These are phyloP conservation scores for Triangularia verruculosa DNA, from an alignment of 2,329 filamentous ascomycete species.

Conservation along the genomic window DNA sequence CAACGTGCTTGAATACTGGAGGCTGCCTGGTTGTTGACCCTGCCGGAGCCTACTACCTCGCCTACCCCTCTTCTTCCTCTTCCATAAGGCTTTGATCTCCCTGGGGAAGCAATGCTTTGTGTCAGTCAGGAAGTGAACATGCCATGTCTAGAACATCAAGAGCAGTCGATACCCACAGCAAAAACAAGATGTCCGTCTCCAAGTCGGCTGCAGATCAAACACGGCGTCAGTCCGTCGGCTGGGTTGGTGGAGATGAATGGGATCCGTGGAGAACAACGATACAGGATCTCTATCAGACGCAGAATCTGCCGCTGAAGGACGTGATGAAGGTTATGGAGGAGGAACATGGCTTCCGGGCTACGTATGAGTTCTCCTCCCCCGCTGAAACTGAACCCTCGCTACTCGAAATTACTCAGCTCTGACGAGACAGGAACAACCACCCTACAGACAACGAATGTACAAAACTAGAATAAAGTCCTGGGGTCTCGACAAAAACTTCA, in stretches of 20 bases:
- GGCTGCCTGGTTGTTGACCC: constrained; percentile 1
- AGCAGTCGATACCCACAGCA: background rate
- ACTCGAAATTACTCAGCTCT: background rate
- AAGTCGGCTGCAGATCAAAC: background rate
- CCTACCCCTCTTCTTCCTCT: constrained; percentile 6
- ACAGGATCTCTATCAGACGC: constrained; percentile 21
- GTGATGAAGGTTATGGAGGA: constrained; percentile 25
- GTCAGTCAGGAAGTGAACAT: background rate
- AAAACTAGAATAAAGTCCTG: constrained; percentile 24
- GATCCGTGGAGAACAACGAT: constrained; percentile 16
- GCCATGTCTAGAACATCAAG: background rate
- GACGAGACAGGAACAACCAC: background rate
- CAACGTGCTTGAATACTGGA: constrained; percentile 4
- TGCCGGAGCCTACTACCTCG: too few relatives aligned
- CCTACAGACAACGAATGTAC: constrained; percentile 22
- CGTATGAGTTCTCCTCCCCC: constrained; percentile 15
- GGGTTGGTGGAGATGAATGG: constrained; percentile 22
- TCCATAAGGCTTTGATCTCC: constrained; percentile 1
- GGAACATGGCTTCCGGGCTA: constrained; percentile 18
- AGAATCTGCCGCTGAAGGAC: constrained; percentile 22
- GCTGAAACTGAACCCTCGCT: background rate
- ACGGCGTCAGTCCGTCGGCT: constrained; percentile 5
- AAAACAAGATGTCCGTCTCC: background rate
- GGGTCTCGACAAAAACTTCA: constrained; percentile 25
- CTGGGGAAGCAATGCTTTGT: background rate